Evolutionary conservation across 768 basidiomycete genomes (phyloP), one percentile per base, ranked within the genome.

Genomic region (Austroboletus eburneus): DNA sequence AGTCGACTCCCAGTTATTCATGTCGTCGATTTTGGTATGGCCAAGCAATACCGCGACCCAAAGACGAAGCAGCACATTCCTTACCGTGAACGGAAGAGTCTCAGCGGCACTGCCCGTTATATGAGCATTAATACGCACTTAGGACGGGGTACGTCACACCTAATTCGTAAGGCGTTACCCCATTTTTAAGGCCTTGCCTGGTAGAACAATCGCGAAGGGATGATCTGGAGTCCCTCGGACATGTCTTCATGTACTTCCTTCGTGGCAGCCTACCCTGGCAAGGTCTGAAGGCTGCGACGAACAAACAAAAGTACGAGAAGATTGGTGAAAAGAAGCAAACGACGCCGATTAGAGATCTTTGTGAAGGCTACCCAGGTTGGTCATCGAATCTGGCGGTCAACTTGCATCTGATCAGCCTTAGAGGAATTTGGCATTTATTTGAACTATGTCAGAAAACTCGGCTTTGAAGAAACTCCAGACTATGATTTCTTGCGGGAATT

Each of bases 291-390:
- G 96, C 96, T 27, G 96, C 96, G 23, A 99, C 94, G 42, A 98
- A 99, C 77, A 99, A 99, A 75, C 96, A 98, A 68, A 91, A 98
- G 76, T 99, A 99, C 72, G 95, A 99, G 77, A 99, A 98, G 78
- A 99, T 99, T 67, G 95, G 95, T 53, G 95, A 99, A 76, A 99
- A 99, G 85, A 99, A 92, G 78, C 96, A 98, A 73, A 89, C 88
- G 13, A 98, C 96, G 23, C 87, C 88, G 7, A 97, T 99, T 68
- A 95, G 91, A 72, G 96, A 99, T 63, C 77, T 99, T 21, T 91
- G 87, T 60, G 96, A 98, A 58, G 90, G 91, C 47, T 93, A 86
- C 73, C 95, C 96, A 40, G 92, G 91, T 91, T 56, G 51, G 77
- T 64, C 32, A 44, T 34, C 39, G 48, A 25, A 23, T 43, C 34